Conservation (phyloP, 1,284 basidiomycete genomes). For the Fomitiporia mediterranea region DNA sequence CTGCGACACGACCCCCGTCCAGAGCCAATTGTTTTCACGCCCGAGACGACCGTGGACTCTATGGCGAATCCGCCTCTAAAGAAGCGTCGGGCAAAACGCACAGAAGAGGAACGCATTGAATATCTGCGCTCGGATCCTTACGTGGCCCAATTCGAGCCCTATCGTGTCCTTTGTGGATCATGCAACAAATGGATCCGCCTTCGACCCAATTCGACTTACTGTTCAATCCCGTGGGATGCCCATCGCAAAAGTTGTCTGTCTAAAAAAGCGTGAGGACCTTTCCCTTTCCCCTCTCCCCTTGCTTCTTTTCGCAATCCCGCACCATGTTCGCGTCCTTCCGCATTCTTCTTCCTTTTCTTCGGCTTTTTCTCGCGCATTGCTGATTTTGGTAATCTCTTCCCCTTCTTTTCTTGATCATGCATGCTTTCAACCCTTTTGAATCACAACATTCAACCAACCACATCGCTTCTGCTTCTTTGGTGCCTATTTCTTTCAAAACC, state of each 20-base stretch:
- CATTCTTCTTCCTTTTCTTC: slow-evolving; percentile 9
- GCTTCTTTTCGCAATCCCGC: neutral
- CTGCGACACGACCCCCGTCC: slow-evolving; percentile 25
- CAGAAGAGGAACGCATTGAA: slow-evolving; percentile 72
- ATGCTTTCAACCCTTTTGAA: neutral
- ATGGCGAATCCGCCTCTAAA: slow-evolving; percentile 45
- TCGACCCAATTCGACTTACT: slow-evolving; percentile 76
- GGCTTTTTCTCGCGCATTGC: slow-evolving; percentile 12
- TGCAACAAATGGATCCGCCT: slow-evolving; percentile 81
- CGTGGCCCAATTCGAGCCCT: slow-evolving; percentile 71
- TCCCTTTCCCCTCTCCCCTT: slow-evolving; percentile 1
- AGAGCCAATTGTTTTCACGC: slow-evolving; percentile 38
- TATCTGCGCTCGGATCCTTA: slow-evolving; percentile 72
- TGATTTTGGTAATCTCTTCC: slow-evolving; percentile 13
- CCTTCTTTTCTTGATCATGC: neutral
- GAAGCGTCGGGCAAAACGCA: slow-evolving; percentile 68
- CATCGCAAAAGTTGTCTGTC: slow-evolving; percentile 71
- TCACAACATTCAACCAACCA: neutral
- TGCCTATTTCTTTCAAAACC: neutral
- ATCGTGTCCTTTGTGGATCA: slow-evolving; percentile 68
- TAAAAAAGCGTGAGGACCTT: slow-evolving; percentile 43
- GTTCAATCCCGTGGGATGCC: slow-evolving; percentile 80
- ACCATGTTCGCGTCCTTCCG: neutral
- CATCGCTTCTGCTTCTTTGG: neutral
- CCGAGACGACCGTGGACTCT: slow-evolving; percentile 36